Percentiles rank a stretch among this genome's conserved stretches.
Conservation (phyloP, 108 stramenopile species). For the Fragilaria crotonensis region DNA sequence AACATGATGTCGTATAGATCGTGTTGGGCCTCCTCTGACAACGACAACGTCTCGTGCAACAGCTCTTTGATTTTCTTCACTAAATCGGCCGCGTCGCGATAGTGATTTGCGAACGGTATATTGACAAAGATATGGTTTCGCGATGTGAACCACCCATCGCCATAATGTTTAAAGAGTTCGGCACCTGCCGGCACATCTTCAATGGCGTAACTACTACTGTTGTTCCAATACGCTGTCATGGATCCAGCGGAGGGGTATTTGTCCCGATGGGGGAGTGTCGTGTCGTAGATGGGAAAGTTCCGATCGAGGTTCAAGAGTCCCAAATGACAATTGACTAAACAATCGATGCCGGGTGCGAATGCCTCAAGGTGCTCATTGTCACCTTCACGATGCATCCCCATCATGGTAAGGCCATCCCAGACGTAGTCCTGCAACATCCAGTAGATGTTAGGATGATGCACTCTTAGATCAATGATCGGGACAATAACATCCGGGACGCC, state of each 20-base stretch:
- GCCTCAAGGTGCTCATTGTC: too few species aligned
- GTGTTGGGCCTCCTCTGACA: too few species aligned
- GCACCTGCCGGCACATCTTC: conserved; percentile 42
- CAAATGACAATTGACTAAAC: conserved; percentile 2
- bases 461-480: conserved; percentile 13
- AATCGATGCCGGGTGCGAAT: too few species aligned
- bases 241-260: conserved; percentile 33
- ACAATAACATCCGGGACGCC: too few species aligned
- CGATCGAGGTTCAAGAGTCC: not conserved
- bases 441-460: conserved; percentile 12
- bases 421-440: conserved; percentile 18
- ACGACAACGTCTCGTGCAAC: too few species aligned
- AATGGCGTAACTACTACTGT: conserved; percentile 25
- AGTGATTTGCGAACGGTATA: not conserved
- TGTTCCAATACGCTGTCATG: conserved; percentile 23
- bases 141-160: not conserved
- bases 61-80: not conserved
- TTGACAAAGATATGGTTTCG: not conserved
- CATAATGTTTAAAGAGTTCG: conserved; percentile 19
- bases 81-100: not conserved
- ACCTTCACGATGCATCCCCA: too few species aligned
- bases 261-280: conserved; percentile 8
- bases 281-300: conserved; percentile 4
- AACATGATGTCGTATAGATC: too few species aligned
- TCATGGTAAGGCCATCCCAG: too few species aligned